These are phyloP conservation scores for Fusarium hainanense DNA, from an alignment of 2,329 filamentous ascomycete genomes.

Conservation along the genomic window DNA sequence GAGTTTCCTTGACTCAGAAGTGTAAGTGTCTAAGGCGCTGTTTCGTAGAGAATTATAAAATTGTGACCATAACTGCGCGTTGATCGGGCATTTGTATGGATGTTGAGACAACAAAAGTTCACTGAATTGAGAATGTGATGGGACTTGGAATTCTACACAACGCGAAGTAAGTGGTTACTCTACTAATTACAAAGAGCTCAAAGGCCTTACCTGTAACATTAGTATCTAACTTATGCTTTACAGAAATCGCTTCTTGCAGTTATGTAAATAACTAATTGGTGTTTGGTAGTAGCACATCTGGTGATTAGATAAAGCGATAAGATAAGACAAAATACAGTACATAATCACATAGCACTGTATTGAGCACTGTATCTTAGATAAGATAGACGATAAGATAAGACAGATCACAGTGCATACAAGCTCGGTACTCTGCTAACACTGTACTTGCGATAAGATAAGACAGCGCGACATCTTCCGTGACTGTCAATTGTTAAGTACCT, in stretches of 20 bases:
- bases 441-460: background rate
- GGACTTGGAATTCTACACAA: too few species aligned
- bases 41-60: background rate
- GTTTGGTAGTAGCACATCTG: background rate
- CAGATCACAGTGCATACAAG: background rate
- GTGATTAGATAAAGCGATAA: background rate
- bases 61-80: too few species aligned
- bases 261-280: too few species aligned
- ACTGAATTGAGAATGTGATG: too few species aligned
- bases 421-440: background rate
- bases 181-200: too few species aligned
- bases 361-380: rapidly evolving
- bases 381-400: background rate
- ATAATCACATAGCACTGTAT: too few species aligned
- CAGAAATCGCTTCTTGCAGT: background rate
- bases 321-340: rapidly evolving
- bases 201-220: too few species aligned
- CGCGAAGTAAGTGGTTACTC: too few species aligned
- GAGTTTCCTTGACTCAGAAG: background rate
- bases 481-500: background rate
- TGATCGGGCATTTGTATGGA: too few species aligned
- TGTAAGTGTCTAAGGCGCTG: background rate
- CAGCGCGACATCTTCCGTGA: background rate
- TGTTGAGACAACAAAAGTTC: rapidly evolving
- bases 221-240: background rate